Evolutionary conservation across 202 grass and related monocot species (phyloP).

Genomic region (Tripidium arundinaceum): DNA sequence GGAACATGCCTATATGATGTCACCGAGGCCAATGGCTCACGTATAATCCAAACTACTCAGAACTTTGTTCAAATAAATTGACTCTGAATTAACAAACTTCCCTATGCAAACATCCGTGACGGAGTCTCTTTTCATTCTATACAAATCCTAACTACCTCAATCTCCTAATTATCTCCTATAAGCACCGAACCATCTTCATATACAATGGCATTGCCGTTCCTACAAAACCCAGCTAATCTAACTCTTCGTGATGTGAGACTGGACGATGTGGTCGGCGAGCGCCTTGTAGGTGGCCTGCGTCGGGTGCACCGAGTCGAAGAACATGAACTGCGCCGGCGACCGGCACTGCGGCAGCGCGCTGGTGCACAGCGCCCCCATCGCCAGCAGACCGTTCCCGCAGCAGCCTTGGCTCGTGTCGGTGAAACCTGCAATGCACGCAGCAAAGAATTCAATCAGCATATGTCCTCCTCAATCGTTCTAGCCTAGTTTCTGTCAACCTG

Average conservation of each 20-base stretch:
- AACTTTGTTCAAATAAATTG: not conserved
- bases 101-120: not conserved
- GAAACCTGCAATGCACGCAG: slow-evolving; percentile 44
- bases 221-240: not conserved
- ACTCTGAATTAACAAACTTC: not conserved
- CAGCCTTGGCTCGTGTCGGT: slow-evolving; percentile 38
- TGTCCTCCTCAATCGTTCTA: too few species aligned
- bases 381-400: slow-evolving; percentile 44
- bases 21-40: too few species aligned
- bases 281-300: slow-evolving; percentile 57
- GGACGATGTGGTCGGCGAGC: slow-evolving; percentile 42
- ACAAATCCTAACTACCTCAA: not conserved
- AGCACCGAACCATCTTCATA: not conserved
- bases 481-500: too few species aligned
- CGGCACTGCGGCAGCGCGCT: slow-evolving; percentile 24
- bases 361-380: slow-evolving; percentile 59
- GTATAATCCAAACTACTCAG: too few species aligned
- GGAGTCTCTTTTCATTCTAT: not conserved
- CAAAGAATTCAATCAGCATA: not conserved
- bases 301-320: slow-evolving; percentile 63
- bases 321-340: slow-evolving; percentile 50
- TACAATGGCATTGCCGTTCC: not conserved
- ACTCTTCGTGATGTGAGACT: slow-evolving; percentile 10
- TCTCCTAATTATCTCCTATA: not conserved
- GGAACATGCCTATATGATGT: too few species aligned